phyloP scores from a whole-genome alignment of 257 asterid genomes.

The Petrea volubilis region DNA sequence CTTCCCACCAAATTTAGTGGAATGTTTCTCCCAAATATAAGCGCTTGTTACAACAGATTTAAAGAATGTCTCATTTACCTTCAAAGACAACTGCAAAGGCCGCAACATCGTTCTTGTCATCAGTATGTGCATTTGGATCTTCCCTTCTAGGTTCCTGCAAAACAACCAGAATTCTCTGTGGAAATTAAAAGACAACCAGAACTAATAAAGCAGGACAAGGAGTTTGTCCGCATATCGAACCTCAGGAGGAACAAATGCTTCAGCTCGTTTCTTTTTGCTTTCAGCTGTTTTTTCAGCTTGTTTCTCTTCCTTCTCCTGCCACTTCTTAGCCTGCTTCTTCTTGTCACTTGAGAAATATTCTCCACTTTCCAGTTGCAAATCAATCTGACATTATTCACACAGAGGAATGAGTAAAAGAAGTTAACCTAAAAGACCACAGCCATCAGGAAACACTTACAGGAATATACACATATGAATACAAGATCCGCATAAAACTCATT shows the following conservation, averaged over 20 bases:
- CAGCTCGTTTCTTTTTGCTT: conserved; percentile 77
- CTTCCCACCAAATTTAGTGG: too few species aligned
- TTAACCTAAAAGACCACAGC: too few species aligned
- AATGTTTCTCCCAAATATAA: too few species aligned
- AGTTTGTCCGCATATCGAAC: conserved; percentile 42
- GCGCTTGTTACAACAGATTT: too few species aligned
- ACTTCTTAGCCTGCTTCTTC: conserved; percentile 79
- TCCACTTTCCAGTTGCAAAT: conserved; percentile 81
- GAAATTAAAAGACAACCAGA: background rate
- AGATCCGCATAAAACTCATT: too few species aligned
- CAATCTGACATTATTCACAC: conserved; percentile 51
- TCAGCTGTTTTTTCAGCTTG: conserved; percentile 76
- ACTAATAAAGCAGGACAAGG: background rate
- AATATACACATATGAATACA: too few species aligned
- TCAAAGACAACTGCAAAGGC: conserved; percentile 59
- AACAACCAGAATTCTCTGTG: conserved; percentile 12
- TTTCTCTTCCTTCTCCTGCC: conserved; percentile 90
- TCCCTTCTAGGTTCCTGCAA: conserved; percentile 64
- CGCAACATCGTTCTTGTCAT: conserved; percentile 53
- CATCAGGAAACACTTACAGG: too few species aligned
- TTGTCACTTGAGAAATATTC: conserved; percentile 78
- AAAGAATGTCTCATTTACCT: conserved; percentile 43
- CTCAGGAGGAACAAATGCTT: conserved; percentile 87
- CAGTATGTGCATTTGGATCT: conserved; percentile 20
- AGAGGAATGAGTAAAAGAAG: background rate